Evolutionary conservation across 768 basidiomycete genomes (phyloP), one percentile per base, ranked within the genome.

Genomic region (Hygrocybe coccinea): DNA sequence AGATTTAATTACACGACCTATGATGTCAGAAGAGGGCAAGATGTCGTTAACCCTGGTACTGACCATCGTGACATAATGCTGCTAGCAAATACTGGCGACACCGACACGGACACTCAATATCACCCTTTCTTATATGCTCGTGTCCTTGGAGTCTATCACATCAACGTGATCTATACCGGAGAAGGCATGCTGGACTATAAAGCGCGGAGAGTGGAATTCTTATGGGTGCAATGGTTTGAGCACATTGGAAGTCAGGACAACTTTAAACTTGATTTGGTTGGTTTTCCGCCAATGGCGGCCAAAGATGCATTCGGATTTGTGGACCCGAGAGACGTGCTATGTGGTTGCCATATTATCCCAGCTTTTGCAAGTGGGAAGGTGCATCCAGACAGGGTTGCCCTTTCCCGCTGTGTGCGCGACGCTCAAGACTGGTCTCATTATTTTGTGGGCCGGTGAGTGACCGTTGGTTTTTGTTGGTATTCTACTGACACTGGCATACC

Each of bases 371-470:
- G 55, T 25, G 66, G 62, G 0, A 36, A 33, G 33, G 17, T n/a
- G n/a, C 22, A 24, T 5, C 65, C 67, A 0, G 58, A 63, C 1
- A 41, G 62, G 19, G n/a, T 14, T 10, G 33, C 8, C n/a, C 11
- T 50, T n/a, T 50, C 49, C 21, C 35, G 29, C 12, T 50, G 49
- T 50, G 49, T 25, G 17, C 2, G n/a, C 14, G 49, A 50, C 35
- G 9, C 24, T 15, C 10, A 34, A 22, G 49, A 76, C 45, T 75
- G 65, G 63, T 47, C 52, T 6, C 65, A 60, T 50, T 71, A 67
- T 52, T 72, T 68, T 64, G 71, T 76, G 2, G 67, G 66, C 35
- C 63, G 69, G 76, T 76, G 56, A 41, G 69, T 67, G 1, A 1
- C 21, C 8, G 15, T 38, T 17, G 25, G 12, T 15, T 47, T 47